Percentiles rank a stretch among this genome's conserved stretches.
These are phyloP conservation scores for Corymbia maculata DNA, from an alignment of 345 rosid species.

Conservation along the genomic window DNA sequence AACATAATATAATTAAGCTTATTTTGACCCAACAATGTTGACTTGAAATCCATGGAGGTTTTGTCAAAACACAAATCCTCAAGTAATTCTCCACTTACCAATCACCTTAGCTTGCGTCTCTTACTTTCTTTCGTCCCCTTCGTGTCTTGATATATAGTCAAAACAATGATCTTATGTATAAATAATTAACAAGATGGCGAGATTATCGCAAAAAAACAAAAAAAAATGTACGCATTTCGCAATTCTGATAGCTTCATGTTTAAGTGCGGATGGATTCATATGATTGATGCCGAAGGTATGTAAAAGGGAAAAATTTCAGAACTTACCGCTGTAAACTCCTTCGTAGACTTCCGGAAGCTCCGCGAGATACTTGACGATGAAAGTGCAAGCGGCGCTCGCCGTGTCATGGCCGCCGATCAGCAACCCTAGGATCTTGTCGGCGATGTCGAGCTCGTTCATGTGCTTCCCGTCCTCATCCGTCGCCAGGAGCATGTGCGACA, in stretches of 20 bases:
- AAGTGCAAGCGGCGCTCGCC: slow-evolving; percentile 12
- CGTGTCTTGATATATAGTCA: background rate
- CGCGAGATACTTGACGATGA: slow-evolving; percentile 9
- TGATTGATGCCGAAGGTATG: background rate
- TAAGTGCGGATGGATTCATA: background rate
- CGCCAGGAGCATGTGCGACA: slow-evolving; percentile 10
- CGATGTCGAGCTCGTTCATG: slow-evolving; percentile 10
- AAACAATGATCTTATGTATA: background rate
- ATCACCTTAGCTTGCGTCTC: background rate
- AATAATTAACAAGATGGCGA: background rate
- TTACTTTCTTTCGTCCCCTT: background rate
- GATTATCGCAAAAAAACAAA: background rate
- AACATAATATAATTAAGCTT: background rate
- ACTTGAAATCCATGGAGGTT: background rate
- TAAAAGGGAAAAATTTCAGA: background rate
- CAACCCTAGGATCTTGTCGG: slow-evolving; percentile 10
- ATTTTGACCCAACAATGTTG: background rate
- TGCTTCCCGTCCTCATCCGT: slow-evolving; percentile 9
- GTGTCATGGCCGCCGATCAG: slow-evolving; percentile 10
- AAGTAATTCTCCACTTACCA: background rate
- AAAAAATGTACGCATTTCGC: background rate
- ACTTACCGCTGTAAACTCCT: slow-evolving; percentile 4
- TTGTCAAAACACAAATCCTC: background rate
- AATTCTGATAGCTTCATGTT: background rate
- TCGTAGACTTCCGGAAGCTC: slow-evolving; percentile 9